Evolutionary conservation across 768 basidiomycete genomes (phyloP), one percentile per base, ranked within the genome.

Genomic region (Pleurotus citrinopileatus): DNA sequence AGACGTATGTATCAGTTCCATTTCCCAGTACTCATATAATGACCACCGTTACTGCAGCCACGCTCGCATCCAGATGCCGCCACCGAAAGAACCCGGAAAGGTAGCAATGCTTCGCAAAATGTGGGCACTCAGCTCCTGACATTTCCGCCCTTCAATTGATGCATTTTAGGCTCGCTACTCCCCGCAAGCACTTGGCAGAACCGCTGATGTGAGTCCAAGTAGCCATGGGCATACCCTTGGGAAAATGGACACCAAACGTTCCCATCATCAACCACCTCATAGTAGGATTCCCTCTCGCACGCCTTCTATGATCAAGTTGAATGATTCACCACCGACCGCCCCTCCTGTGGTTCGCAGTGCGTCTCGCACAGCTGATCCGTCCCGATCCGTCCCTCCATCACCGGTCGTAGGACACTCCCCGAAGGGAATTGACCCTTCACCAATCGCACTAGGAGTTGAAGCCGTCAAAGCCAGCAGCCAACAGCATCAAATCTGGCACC

Each of bases 301-400:
- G n/a, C 48, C 48, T 5, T 51, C 48, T 12, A 36, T 51, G 48
- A 37, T 36, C 34, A 51, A 51, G 34, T n/a, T 51, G 22, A 51
- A 37, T n/a, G 48, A 51, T 12, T 51, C 29, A 20, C 20, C 48
- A 12, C 20, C n/a, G 19, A 19, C 29, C 3, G 20, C 48, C 17
- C 8, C 34, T 6, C 48, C 48, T 4, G 23, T 51, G n/a, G 23
- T 13, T 36, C 32, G 48, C 27, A 23, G 20, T 36, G 17, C 48
- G 4, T 51, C 48, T 37, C 48, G 37, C 22, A 36, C 29, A 3
- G 27, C 29, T 34, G 48, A 51, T 4, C 17, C 34, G 4, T 10
- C 29, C 22, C 48, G 48, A 17, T 51, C 48, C 6, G n/a, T 36
- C 19, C 48, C 48, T 10, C 48, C 34, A n/a, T 51, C 48, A 17